Percentiles rank a stretch among this genome's conserved stretches.
Conservation (phyloP, 768 basidiomycete genomes). For the Serendipita vermifera region DNA sequence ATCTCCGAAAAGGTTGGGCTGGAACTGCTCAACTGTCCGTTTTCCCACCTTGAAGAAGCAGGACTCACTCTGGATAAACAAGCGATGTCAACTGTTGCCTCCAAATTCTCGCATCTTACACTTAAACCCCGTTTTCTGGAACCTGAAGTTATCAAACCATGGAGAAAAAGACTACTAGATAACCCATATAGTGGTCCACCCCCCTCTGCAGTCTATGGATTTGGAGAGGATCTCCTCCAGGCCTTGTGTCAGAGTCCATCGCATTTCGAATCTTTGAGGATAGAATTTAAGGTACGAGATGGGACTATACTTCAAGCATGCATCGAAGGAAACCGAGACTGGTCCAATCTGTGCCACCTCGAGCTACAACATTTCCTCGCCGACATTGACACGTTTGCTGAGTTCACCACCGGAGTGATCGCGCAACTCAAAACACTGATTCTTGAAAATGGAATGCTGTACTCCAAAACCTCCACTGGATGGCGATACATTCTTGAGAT, state of each 20-base stretch:
- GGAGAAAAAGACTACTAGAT: neutral
- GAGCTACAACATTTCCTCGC: neutral
- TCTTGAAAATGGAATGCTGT: neutral
- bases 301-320: neutral
- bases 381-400: neutral
- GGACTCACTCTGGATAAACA: neutral
- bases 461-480: neutral
- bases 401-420: neutral
- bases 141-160: neutral
- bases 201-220: neutral
- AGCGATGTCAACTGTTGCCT: neutral
- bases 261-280: neutral
- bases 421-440: neutral
- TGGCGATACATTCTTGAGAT: neutral
- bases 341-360: neutral
- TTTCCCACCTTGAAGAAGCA: neutral
- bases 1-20: neutral
- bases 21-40: neutral
- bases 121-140: neutral
- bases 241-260: neutral
- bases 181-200: too few species aligned
- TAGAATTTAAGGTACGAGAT: neutral
- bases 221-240: constrained; percentile 3
- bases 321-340: neutral
- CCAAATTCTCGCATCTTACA: neutral